Base-by-base conservation (phyloP, 768 basidiomycete genomes). In the Tulasnella sp. region DNA sequence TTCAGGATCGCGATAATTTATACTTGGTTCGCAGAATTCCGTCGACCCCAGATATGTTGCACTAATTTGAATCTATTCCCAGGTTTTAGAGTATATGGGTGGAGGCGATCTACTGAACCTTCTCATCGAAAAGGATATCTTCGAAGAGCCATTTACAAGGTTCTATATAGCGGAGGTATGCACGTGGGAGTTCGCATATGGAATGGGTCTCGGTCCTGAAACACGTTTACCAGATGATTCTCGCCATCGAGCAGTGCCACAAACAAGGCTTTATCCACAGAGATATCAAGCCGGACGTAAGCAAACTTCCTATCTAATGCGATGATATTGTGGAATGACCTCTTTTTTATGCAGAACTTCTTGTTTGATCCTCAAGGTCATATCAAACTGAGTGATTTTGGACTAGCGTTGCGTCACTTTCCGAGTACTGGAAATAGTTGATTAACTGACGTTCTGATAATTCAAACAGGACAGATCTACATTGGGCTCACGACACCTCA, bases 401-500 rank as follows among this genome's bases (percentile, higher is more conserved):
- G 93, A 33, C 71, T 98, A 58, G 92, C 92, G 74, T 95, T 70
- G 88, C 81, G 41, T 57, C 62, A 50, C 53, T 49, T 57, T 58
- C 6, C 19, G 15, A 5, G 16, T 15, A 40, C 48, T 13, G 12
- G 20, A 31, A 19, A 4, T 15, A 28, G 28, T 47, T 22, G 2
- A 37, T 7, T 37, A 28, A 32, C 47, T 43, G 31, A 43, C 13
- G 19, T 27, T 16, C 34, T 31, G n/a, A n/a, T n/a, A n/a, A n/a
- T n/a, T n/a, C 44, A 44, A 44, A 60, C 63, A 89, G 85, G 48
- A 86, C 88, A 53, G 84, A 91, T 71, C 73, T 90, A 53, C 92
- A 93, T 67, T 95, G 92, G 92, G 87, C 89, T 19, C 91, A 96
- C 66, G 91, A 98, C 67, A 91, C 89, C 24, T 82, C 82, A 50